Evolutionary conservation across 1,139 yeast species (phyloP).

Genomic region (Saccharomyces hybrid): DNA sequence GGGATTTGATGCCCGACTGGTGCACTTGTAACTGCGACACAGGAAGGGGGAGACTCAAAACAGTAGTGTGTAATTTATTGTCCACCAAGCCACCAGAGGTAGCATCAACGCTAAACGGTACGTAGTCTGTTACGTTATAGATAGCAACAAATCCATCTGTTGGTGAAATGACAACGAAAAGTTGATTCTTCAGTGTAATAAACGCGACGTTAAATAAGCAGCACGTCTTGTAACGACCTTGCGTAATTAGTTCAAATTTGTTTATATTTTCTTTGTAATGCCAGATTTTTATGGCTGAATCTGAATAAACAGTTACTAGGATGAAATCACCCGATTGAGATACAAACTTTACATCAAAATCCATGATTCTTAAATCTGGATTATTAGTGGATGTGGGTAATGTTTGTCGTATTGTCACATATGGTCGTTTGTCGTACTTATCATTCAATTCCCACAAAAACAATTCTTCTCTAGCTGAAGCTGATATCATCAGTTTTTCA

Average conservation of each 20-base stretch:
- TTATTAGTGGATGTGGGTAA: constrained; percentile 42
- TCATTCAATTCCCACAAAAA: constrained; percentile 60
- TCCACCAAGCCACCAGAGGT: not conserved
- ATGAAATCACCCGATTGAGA: constrained; percentile 34
- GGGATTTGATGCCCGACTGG: constrained; percentile 73
- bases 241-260: constrained; percentile 38
- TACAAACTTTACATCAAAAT: constrained; percentile 46
- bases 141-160: constrained; percentile 75
- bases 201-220: constrained; percentile 63
- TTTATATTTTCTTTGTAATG: constrained; percentile 35
- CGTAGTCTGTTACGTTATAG: constrained; percentile 43
- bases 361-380: constrained; percentile 88
- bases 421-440: constrained; percentile 34
- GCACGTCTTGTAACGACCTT: constrained; percentile 58
- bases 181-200: constrained; percentile 29
- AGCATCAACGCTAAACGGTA: constrained; percentile 17
- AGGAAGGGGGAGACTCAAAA: not conserved
- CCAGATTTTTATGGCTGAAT: constrained; percentile 69
- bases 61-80: not conserved
- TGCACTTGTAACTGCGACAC: constrained; percentile 42
- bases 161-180: constrained; percentile 49
- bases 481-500: constrained; percentile 47
- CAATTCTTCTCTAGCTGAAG: constrained; percentile 89
- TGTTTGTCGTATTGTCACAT: constrained; percentile 40
- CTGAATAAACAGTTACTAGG: constrained; percentile 70